Evolutionary conservation across 164 flowering plant genomes (phyloP).

Genomic region (Houttuynia cordata): DNA sequence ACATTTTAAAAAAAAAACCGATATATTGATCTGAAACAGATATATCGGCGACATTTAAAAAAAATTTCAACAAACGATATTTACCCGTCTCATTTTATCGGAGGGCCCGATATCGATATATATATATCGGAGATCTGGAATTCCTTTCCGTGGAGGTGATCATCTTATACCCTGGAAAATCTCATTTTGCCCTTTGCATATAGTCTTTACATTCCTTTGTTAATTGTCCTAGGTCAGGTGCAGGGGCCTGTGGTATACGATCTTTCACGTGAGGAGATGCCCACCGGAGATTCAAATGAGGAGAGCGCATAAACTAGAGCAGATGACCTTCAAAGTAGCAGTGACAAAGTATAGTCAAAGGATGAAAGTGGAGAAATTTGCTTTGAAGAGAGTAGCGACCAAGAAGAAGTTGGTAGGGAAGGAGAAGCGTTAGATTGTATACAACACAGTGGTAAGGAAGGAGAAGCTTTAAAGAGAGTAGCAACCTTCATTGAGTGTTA

Average conservation of each 20-base stretch:
- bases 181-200: neutral
- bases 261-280: too few species aligned
- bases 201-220: neutral
- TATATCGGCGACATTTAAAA: too few species aligned
- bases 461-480: too few species aligned
- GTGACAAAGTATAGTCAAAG: neutral
- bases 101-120: too few species aligned
- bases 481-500: conserved; percentile 13
- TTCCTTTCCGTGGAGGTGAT: too few species aligned
- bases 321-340: neutral
- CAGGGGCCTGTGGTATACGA: too few species aligned
- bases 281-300: conserved; percentile 4
- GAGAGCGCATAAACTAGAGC: neutral
- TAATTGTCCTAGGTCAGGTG: neutral
- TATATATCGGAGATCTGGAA: too few species aligned
- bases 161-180: neutral
- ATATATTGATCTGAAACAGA: too few species aligned
- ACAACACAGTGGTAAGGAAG: too few species aligned
- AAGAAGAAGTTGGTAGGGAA: neutral
- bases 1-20: too few species aligned
- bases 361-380: neutral
- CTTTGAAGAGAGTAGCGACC: neutral
- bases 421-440: conserved; percentile 3
- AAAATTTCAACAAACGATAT: too few species aligned
- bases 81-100: too few species aligned